A percentile compares a stretch with the other conserved stretches of the same genome.
These are phyloP conservation scores for Mimosa pudica DNA, from an alignment of 306 rosid species.

Conservation along the genomic window DNA sequence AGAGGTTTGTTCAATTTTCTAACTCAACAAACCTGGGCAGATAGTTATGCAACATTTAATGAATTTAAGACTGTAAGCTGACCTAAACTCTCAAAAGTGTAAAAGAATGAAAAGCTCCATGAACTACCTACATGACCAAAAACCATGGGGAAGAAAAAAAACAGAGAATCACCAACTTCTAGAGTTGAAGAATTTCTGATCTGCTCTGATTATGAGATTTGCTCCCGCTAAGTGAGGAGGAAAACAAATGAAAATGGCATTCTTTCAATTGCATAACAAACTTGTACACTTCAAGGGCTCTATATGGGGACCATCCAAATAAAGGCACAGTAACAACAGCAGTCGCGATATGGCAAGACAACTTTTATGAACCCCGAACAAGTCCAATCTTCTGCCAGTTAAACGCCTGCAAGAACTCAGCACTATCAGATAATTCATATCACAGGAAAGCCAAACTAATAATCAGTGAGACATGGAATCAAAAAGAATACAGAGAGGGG, in stretches of 20 bases:
- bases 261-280: conserved; percentile 39
- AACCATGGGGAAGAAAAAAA: conserved; percentile 1
- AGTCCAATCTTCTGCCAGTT: conserved; percentile 32
- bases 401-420: conserved; percentile 71
- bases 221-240: conserved; percentile 36
- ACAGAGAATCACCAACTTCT: conserved; percentile 42
- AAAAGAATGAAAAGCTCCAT: conserved; percentile 41
- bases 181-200: conserved; percentile 44
- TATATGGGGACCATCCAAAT: conserved; percentile 41
- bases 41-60: conserved; percentile 25
- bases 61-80: conserved; percentile 34
- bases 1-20: conserved; percentile 25
- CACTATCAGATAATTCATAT: conserved; percentile 29
- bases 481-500: neutral
- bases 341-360: conserved; percentile 29
- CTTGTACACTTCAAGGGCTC: conserved; percentile 40
- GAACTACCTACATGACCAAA: conserved; percentile 35
- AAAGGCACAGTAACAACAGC: conserved; percentile 32
- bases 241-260: conserved; percentile 34
- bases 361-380: conserved; percentile 34
- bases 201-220: conserved; percentile 36
- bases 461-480: conserved; percentile 1
- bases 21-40: conserved; percentile 28
- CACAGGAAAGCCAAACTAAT: conserved; percentile 21
- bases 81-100: conserved; percentile 37